These are phyloP conservation scores for Myxozyma mucilagina DNA, from an alignment of 805 yeast species.

Conservation along the genomic window DNA sequence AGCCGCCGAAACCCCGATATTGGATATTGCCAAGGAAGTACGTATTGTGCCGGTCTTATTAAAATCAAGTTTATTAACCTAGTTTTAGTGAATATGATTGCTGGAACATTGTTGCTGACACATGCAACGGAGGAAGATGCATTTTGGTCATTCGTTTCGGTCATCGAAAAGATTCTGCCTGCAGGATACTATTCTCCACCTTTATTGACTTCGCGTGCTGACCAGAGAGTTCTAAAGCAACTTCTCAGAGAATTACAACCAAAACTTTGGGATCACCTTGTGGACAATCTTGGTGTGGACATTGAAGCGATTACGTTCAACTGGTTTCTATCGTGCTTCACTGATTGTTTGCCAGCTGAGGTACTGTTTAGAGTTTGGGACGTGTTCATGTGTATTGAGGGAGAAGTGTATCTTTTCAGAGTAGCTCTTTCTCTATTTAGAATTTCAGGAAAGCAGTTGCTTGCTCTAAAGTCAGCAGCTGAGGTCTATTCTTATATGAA, in stretches of 20 bases:
- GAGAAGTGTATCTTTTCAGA: constrained; percentile 41
- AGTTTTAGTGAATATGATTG: constrained; percentile 55
- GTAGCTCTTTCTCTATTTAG: constrained; percentile 40
- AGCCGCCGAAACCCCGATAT: constrained; percentile 49
- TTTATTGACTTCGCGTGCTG: constrained; percentile 44
- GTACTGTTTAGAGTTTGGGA: constrained; percentile 57
- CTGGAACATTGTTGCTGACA: constrained; percentile 51
- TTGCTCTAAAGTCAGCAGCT: constrained; percentile 34
- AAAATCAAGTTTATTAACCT: no score
- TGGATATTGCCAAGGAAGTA: constrained; percentile 58
- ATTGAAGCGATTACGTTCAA: constrained; percentile 53
- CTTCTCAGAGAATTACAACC: constrained; percentile 47
- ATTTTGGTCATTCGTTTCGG: constrained; percentile 52
- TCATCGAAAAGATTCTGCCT: constrained; percentile 54
- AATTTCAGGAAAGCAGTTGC: constrained; percentile 33
- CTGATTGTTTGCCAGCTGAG: constrained; percentile 54
- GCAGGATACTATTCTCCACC: constrained; percentile 45
- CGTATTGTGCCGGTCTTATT: background rate
- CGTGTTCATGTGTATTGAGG: constrained; percentile 46
- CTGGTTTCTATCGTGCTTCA: constrained; percentile 59
- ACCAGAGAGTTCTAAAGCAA: constrained; percentile 44
- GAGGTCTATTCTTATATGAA: constrained; percentile 40
- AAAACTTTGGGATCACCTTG: constrained; percentile 43
- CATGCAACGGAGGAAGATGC: constrained; percentile 52
- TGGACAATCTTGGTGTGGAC: constrained; percentile 44